Evolutionary conservation across 352 stramenopile genomes (phyloP).

Genomic region (Pythium brachiatum): DNA sequence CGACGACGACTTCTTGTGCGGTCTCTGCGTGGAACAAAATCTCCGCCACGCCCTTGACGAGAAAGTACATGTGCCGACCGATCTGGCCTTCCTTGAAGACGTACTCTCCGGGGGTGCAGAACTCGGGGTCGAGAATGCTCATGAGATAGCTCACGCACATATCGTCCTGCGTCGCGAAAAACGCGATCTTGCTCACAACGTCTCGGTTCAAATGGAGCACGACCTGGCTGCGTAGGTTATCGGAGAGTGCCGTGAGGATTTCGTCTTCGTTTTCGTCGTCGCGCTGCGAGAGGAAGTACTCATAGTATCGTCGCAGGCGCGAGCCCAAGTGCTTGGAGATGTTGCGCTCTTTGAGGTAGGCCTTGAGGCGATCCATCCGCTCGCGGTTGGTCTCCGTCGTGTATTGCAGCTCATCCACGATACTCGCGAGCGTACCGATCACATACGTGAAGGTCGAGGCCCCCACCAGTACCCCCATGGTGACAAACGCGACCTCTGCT

Average conservation of each 20-base stretch:
- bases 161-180: constrained; percentile 79
- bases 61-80: constrained; percentile 82
- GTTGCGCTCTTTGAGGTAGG: constrained; percentile 63
- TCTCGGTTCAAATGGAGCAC: constrained; percentile 79
- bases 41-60: constrained; percentile 71
- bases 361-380: constrained; percentile 74
- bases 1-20: constrained; percentile 49
- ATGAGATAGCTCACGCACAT: constrained; percentile 82
- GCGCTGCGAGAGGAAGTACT: constrained; percentile 74
- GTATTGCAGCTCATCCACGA: constrained; percentile 70
- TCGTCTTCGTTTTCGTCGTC: constrained; percentile 72
- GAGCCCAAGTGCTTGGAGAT: constrained; percentile 54
- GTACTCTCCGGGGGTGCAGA: constrained; percentile 74
- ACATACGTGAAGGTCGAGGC: constrained; percentile 77
- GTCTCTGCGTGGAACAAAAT: constrained; percentile 65
- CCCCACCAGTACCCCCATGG: constrained; percentile 50
- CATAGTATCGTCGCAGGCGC: constrained; percentile 71
- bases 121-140: constrained; percentile 74
- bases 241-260: constrained; percentile 66
- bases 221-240: constrained; percentile 71
- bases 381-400: constrained; percentile 46
- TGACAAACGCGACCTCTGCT: constrained; percentile 54
- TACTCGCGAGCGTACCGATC: constrained; percentile 69
- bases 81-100: constrained; percentile 84
- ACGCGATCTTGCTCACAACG: constrained; percentile 78